phyloP scores from a whole-genome alignment of 1,139 yeast species.

The Protomyces macrosporus region DNA sequence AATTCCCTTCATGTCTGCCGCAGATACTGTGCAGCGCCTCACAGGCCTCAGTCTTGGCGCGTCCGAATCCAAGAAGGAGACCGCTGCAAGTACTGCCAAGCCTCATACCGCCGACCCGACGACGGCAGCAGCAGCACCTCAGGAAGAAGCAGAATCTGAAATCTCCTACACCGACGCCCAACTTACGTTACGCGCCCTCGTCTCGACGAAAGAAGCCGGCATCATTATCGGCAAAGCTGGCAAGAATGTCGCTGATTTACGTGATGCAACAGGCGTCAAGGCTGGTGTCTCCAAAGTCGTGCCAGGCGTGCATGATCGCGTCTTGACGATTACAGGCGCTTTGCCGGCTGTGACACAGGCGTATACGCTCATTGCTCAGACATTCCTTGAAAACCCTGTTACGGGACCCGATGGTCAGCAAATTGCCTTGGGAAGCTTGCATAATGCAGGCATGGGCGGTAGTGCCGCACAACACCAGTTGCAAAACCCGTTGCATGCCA shows the following conservation, averaged over 20 bases:
- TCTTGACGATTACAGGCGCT: slow-evolving; percentile 75
- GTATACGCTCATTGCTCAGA: slow-evolving; percentile 23
- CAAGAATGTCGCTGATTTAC: slow-evolving; percentile 66
- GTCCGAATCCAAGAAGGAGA: slow-evolving; percentile 1
- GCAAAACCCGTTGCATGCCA: slow-evolving; percentile 39
- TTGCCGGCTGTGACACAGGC: slow-evolving; percentile 58
- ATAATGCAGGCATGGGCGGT: slow-evolving; percentile 28
- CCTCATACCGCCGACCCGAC: not conserved
- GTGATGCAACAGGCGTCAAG: slow-evolving; percentile 73
- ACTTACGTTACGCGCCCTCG: slow-evolving; percentile 53
- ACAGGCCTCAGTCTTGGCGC: slow-evolving; percentile 13
- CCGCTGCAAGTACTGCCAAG: slow-evolving; percentile 5
- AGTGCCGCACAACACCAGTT: slow-evolving; percentile 14
- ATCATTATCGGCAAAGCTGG: slow-evolving; percentile 88
- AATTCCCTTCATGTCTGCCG: slow-evolving; percentile 9
- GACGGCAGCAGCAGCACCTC: not conserved
- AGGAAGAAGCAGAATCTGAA: slow-evolving; percentile 39
- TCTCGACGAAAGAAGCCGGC: slow-evolving; percentile 85
- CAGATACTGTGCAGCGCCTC: slow-evolving; percentile 19
- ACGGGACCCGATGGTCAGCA: slow-evolving; percentile 3
- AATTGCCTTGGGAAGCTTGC: not conserved
- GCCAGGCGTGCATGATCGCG: slow-evolving; percentile 78
- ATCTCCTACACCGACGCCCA: slow-evolving; percentile 32
- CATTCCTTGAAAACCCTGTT: slow-evolving; percentile 23
- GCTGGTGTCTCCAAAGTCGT: slow-evolving; percentile 84